Evolutionary conservation across 345 rosid genomes (phyloP), one percentile per base, ranked within the genome.

Genomic region (Syzygium jambos): DNA sequence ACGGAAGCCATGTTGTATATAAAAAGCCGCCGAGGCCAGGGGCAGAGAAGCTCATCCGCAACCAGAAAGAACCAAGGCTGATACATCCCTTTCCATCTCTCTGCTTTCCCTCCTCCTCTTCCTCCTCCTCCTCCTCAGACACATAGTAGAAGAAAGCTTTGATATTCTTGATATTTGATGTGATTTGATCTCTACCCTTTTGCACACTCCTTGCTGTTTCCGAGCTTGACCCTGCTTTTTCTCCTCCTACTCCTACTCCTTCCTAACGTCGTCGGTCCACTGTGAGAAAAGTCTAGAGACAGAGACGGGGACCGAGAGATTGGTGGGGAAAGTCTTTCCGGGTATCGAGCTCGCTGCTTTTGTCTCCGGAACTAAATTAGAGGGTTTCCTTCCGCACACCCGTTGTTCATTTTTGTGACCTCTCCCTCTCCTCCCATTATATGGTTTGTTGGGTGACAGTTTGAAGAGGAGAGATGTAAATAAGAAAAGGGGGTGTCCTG

Each of bases 11-110:
- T 65, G 85, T 86, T 41, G 85, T 21, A 38, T 87, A 87, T 87
- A 87, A 87, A 87, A 87, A 55, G 88, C 88, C 88, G 85, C 88
- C 88, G 21, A n/a, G 53, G 85, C 78, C 3, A 10, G 2, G 38
- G 4, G 15, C 15, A 19, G 27, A 27, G 25, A 25, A 38, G 27
- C 13, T 2, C 49, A 73, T 38, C 80, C 49, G 12, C 14, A 30
- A 38, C 27, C 4, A 10, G 82, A 17, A 68, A 38, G 49, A 23
- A 34, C 2, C 1, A 0, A 38, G 78, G 78, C 78, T 87, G 4
- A 7, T 0, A 61, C 88, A 27, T 51, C 41, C n/a, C 51, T 38
- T 52, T 34, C 17, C 65, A 11, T 59, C 27, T 27, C 65, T n/a
- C 65, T 12, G 11, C 29, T 29, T 4, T 27, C 30, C 65, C 27